A percentile compares a stretch with the other conserved stretches of the same genome.
These are phyloP conservation scores for Suillus decipiens DNA, from an alignment of 768 basidiomycete species.

Conservation along the genomic window DNA sequence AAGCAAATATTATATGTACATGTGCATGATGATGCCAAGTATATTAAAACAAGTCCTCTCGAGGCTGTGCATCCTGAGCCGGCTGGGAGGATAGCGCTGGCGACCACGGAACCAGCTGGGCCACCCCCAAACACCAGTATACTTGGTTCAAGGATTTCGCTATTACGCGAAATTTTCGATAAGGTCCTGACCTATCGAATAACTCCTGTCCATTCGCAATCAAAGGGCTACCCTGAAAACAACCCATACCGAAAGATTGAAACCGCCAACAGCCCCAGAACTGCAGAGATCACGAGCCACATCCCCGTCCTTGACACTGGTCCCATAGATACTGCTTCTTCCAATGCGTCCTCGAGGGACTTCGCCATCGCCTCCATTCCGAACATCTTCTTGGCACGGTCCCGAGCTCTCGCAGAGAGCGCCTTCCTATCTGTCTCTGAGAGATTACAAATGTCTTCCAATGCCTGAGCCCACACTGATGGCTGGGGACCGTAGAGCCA, in stretches of 20 bases:
- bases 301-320: slow-evolving; percentile 22
- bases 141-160: slow-evolving; percentile 75
- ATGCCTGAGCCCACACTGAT: slow-evolving; percentile 67
- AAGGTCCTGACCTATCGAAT: neutral
- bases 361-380: slow-evolving; percentile 75
- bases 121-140: slow-evolving; percentile 74
- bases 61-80: slow-evolving; percentile 30
- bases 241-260: slow-evolving; percentile 22
- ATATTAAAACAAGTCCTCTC: slow-evolving; percentile 56
- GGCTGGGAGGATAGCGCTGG: slow-evolving; percentile 35
- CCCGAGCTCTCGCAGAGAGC: slow-evolving; percentile 57
- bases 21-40: neutral
- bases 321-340: slow-evolving; percentile 60
- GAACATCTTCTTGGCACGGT: slow-evolving; percentile 66
- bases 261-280: slow-evolving; percentile 26
- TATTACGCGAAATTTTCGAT: slow-evolving; percentile 37
- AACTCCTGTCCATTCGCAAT: neutral
- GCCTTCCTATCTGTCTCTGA: slow-evolving; percentile 39
- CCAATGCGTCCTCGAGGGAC: slow-evolving; percentile 56
- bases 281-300: slow-evolving; percentile 12
- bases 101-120: slow-evolving; percentile 65
- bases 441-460: slow-evolving; percentile 60
- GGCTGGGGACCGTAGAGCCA: slow-evolving; percentile 69
- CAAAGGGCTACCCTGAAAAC: slow-evolving; percentile 15
- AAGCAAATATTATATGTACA: neutral